Percentiles rank a stretch among this genome's conserved stretches.
These are phyloP conservation scores for Halenospora varia DNA, from an alignment of 495 filamentous ascomycete genomes.

Conservation along the genomic window DNA sequence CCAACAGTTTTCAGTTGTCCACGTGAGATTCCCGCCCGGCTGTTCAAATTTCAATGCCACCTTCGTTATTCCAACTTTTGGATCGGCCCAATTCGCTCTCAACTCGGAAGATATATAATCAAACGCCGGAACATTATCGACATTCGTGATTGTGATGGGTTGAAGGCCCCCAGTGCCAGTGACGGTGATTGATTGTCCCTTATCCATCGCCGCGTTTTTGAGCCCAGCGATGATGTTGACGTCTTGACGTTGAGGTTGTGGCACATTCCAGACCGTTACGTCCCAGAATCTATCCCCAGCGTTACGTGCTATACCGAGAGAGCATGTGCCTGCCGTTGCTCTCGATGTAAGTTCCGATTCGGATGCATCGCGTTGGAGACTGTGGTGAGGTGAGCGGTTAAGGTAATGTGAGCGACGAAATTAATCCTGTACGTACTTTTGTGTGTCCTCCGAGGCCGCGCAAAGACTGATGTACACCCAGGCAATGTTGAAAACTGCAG, in stretches of 20 bases:
- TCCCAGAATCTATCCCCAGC: slow-evolving; percentile 7
- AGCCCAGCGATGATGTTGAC: slow-evolving; percentile 76
- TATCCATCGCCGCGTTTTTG: slow-evolving; percentile 78
- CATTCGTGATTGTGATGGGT: slow-evolving; percentile 12
- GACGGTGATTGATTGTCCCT: slow-evolving; percentile 81
- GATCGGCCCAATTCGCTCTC: background rate
- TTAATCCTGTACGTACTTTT: slow-evolving; percentile 27
- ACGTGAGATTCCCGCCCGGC: background rate
- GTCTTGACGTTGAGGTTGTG: slow-evolving; percentile 34
- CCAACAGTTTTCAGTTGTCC: slow-evolving; percentile 6
- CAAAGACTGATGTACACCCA: background rate
- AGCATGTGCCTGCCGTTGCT: slow-evolving; percentile 1
- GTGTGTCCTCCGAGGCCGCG: slow-evolving; percentile 2
- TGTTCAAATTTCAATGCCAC: slow-evolving; percentile 4
- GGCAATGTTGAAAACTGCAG: background rate
- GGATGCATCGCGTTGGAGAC: slow-evolving; percentile 22
- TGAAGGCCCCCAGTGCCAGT: slow-evolving; percentile 55
- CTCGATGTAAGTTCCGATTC: slow-evolving; percentile 25
- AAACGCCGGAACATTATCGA: slow-evolving; percentile 13
- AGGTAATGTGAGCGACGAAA: slow-evolving; percentile 27
- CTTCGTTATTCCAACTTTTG: slow-evolving; percentile 4
- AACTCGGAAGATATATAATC: slow-evolving; percentile 4
- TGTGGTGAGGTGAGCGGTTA: background rate
- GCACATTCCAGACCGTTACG: slow-evolving; percentile 9
- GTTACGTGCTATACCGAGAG: slow-evolving; percentile 9